These are phyloP conservation scores for Beauveria sp. DNA, from an alignment of 2,329 filamentous ascomycete genomes.

Conservation along the genomic window DNA sequence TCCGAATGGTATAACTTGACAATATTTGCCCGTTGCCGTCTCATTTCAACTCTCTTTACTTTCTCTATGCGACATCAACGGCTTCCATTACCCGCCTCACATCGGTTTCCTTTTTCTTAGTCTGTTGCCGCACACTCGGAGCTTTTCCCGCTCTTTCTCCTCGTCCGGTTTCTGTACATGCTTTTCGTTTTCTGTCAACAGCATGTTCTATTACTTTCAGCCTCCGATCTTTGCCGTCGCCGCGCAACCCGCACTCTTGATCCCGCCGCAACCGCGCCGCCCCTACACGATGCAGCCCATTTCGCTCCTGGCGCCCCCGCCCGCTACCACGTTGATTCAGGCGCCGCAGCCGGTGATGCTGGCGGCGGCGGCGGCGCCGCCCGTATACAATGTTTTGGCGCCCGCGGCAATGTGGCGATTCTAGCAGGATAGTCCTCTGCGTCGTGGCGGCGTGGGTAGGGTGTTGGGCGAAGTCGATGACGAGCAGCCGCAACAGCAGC, in stretches of 20 bases:
- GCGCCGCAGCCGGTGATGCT: neutral
- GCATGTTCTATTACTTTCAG: constrained; percentile 21
- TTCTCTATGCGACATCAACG: neutral
- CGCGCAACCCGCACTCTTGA: neutral
- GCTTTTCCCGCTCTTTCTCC: no score
- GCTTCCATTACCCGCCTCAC: no score
- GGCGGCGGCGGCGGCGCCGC: neutral
- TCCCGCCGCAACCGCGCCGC: constrained; percentile 3
- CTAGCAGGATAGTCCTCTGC: neutral
- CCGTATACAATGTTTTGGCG: neutral
- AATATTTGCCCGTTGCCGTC: neutral
- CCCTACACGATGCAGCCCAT: neutral
- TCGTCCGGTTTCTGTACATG: no score
- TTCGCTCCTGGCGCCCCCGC: constrained; percentile 12
- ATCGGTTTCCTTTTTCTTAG: no score
- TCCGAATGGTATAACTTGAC: neutral
- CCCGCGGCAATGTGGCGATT: neutral
- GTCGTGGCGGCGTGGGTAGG: neutral
- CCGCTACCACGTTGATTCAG: constrained; percentile 10
- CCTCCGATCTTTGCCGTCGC: constrained; percentile 19
- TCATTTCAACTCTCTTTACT: neutral
- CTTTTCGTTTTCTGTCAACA: neutral
- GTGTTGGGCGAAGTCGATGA: neutral
- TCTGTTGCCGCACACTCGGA: no score
- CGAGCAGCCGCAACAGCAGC: neutral